Evolutionary conservation across 2,329 filamentous ascomycete genomes (phyloP), one percentile per base, ranked within the genome.

Genomic region (Fusarium pseudocircinatum): DNA sequence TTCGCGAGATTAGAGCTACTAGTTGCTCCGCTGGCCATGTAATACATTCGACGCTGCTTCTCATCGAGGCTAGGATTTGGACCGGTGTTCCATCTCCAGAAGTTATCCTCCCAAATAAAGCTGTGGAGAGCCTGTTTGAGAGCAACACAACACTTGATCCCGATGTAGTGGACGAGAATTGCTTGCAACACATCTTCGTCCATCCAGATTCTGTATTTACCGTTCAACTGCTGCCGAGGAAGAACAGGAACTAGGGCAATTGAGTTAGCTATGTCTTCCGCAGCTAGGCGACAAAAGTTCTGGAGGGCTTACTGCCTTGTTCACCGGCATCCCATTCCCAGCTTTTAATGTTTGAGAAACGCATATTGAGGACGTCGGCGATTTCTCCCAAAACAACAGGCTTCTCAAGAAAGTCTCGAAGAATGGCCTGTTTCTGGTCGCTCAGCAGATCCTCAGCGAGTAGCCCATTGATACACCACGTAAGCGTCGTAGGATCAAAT

Each of bases 281-380:
- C 6, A 2, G 26, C 7, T 13, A 10, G 30, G 11, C 11, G 15
- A 15, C n/a, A 36, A 20, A 9, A 52, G 6, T 12, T 26, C 4
- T 2, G 28, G 22, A 8, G 10, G 4, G 56, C 58, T 57, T 43
- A 61, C 58, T 61, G 28, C 58, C 58, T 32, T 28, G 18, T 30
- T 57, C 49, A 1, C 58, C 58, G 8, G 58, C 37, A 57, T 61
- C 58, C 58, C 58, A 61, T 43, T 61, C 37, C 58, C 58, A 61
- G n/a, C 37, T 61, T 1, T 36, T n/a, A 12, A 61, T 61, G 3
- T 56, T 61, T 15, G 58, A 61, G 16, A 61, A 61, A 4, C 37
- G 36, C 49, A 61, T 61, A 3, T 61, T 61, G 0, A 61, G 49
- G 6, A 61, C 58, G 28, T 61, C 58, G 1, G 58, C 30, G 1